Conservation (phyloP, 768 basidiomycete genomes). For the Tricholoma furcatifolium region DNA sequence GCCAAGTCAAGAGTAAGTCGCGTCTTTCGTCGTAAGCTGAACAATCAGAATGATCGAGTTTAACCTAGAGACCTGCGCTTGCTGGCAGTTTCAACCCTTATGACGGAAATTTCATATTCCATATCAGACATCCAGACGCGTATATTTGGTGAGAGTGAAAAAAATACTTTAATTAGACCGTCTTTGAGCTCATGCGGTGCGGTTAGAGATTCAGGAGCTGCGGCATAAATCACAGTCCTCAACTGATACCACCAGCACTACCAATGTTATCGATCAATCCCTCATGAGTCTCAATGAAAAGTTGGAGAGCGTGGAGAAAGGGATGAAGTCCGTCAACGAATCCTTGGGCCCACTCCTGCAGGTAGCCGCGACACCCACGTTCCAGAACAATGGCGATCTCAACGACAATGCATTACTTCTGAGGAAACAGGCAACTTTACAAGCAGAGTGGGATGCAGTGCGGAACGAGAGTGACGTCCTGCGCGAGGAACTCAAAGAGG, state of each 20-base stretch:
- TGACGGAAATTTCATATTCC: constrained; percentile 83
- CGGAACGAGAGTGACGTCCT: constrained; percentile 79
- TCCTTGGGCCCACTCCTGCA: constrained; percentile 60
- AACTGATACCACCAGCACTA: constrained; percentile 54
- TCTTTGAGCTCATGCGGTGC: constrained; percentile 5
- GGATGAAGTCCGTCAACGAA: constrained; percentile 68
- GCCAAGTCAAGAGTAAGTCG: constrained; percentile 68
- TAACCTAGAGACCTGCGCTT: constrained; percentile 65
- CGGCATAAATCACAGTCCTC: constrained; percentile 81
- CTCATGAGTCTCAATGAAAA: constrained; percentile 79
- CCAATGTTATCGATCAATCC: constrained; percentile 76
- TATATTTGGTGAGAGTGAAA: constrained; percentile 83
- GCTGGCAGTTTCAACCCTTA: constrained; percentile 78
- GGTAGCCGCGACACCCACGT: constrained; percentile 46
- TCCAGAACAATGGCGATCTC: constrained; percentile 32
- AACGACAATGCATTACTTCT: constrained; percentile 51
- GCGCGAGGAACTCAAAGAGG: constrained; percentile 92
- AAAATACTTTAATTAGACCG: not conserved
- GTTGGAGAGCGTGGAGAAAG: constrained; percentile 68
- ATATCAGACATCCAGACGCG: constrained; percentile 90
- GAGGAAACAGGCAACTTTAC: constrained; percentile 71
- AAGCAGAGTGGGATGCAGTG: constrained; percentile 79
- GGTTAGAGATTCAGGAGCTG: constrained; percentile 85
- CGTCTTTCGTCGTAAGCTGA: constrained; percentile 13
- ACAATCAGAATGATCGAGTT: constrained; percentile 2